Base-by-base conservation (phyloP, 1,284 basidiomycete species). In the Rhodotorula sp. region DNA sequence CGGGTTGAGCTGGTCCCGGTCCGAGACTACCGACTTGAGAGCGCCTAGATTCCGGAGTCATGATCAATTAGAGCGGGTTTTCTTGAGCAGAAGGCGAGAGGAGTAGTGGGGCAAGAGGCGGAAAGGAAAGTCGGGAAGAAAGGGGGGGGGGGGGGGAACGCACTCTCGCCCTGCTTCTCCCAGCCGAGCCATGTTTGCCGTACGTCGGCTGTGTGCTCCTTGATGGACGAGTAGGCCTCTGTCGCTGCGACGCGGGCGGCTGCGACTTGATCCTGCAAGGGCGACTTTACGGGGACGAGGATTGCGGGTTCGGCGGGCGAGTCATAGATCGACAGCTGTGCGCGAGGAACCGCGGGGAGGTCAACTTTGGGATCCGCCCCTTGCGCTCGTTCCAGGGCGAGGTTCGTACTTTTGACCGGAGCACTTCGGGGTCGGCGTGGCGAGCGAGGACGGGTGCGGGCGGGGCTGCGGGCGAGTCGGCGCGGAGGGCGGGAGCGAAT, bases 1-100 rank as follows among this genome's bases (percentile, higher is more conserved):
- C 1, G 94, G 94, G 10, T 89, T 93, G 51, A 96, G 85, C 1
- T 88, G 84, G 82, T 97, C 94, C 63, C 89, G 84, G 1, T 87
- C 85, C 2, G 91, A 87, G 33, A 91, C 82, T 76, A 96, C 86
- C 8, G 88, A 86, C 81, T 93, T 94, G 58, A 95, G 84, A 71
- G 91, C 88, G 70, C 84, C 92, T 94, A 72, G 5, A 29, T 33
- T 6, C 30, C 26, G 53, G 7, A 37, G n/a, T 20, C 26, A 60
- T 44, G 26, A 33, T 53, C n/a, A 59, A 29, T 15, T 48, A 18
- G 45, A 10, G 24, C 14, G 10, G 33, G 53, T 70, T 1, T 1
- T 6, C 20, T 29, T 18, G 29, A 58, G 67, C 29, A 54, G 45
- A 24, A 14, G 26, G 10, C 26, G 8, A 18, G 58, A 46, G 20